Percentiles rank a stretch among this genome's conserved stretches.
Evolutionary conservation across 75 land plant genomes (phyloP).

Genomic region (Isoetes taiwanensis): DNA sequence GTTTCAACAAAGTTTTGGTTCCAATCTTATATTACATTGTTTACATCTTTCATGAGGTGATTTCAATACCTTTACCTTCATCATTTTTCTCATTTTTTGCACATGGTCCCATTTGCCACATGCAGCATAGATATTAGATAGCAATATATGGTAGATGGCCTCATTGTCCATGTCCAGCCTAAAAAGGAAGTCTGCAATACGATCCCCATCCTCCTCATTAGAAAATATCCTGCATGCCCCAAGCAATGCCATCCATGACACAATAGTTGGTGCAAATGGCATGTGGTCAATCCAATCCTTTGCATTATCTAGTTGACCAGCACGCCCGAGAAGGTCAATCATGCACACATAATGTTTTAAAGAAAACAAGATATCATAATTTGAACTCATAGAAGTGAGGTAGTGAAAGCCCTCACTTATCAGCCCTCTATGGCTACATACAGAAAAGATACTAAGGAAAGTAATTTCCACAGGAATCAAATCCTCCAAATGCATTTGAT

Average conservation of each 20-base stretch:
- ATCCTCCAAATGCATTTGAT: background rate
- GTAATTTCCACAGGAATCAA: background rate
- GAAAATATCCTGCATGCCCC: slow-evolving; percentile 9
- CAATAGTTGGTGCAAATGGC: slow-evolving; percentile 7
- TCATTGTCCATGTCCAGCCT: too few species aligned
- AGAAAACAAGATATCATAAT: slow-evolving; percentile 1
- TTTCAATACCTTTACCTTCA: too few species aligned
- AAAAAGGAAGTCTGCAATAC: background rate
- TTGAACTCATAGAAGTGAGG: slow-evolving; percentile 5
- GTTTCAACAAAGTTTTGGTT: too few species aligned
- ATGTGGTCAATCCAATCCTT: background rate
- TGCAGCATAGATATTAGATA: too few species aligned
- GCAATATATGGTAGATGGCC: too few species aligned
- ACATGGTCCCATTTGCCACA: too few species aligned
- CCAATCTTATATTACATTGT: too few species aligned
- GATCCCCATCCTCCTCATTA: background rate
- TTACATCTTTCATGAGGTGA: too few species aligned
- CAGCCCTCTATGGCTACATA: slow-evolving; percentile 10
- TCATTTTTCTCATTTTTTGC: too few species aligned
- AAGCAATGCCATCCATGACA: slow-evolving; percentile 4
- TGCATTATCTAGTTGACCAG: slow-evolving; percentile 4
- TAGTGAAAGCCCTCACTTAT: background rate
- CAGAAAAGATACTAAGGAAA: background rate
- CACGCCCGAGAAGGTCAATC: slow-evolving; percentile 5
- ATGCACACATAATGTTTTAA: slow-evolving; percentile 6